Percentiles rank a stretch among this genome's conserved stretches.
These are phyloP conservation scores for Azolla pinnata DNA, from an alignment of 75 land plant species.

Conservation along the genomic window DNA sequence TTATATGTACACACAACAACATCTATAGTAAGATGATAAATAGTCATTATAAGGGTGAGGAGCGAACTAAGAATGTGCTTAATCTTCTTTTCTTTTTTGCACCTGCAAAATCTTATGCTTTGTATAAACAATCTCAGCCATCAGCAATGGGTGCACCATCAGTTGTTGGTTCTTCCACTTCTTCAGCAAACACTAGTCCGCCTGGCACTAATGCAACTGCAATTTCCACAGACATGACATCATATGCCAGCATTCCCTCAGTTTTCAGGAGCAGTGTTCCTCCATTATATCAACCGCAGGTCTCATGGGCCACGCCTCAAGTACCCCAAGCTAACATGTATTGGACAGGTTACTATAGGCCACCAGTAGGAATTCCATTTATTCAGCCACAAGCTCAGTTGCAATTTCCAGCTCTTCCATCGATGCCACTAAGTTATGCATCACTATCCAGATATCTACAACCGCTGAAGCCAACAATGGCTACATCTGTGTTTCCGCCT, in stretches of 20 bases:
- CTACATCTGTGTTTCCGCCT: no score
- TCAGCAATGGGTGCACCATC: no score
- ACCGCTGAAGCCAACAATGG: no score
- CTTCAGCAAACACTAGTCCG: no score
- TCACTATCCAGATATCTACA: conserved; percentile 31
- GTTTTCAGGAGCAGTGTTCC: conserved; percentile 35
- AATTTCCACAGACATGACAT: conserved; percentile 24
- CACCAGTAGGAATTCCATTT: conserved; percentile 34
- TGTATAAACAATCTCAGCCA: no score
- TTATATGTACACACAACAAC: no score
- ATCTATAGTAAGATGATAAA: no score
- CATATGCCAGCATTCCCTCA: conserved; percentile 33
- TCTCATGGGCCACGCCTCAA: conserved; percentile 54
- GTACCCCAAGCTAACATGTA: conserved; percentile 55
- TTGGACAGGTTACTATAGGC: conserved; percentile 65
- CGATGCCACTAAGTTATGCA: conserved; percentile 26
- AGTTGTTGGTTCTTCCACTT: no score
- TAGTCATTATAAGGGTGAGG: no score
- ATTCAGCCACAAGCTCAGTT: conserved; percentile 47
- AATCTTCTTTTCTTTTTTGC: no score
- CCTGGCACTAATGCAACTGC: conserved; percentile 18
- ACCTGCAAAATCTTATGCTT: no score
- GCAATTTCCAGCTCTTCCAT: conserved; percentile 46
- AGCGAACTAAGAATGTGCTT: no score
- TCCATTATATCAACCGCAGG: conserved; percentile 58